Conservation (phyloP, 2,329 filamentous ascomycete species). For the Gremmenia infestans region DNA sequence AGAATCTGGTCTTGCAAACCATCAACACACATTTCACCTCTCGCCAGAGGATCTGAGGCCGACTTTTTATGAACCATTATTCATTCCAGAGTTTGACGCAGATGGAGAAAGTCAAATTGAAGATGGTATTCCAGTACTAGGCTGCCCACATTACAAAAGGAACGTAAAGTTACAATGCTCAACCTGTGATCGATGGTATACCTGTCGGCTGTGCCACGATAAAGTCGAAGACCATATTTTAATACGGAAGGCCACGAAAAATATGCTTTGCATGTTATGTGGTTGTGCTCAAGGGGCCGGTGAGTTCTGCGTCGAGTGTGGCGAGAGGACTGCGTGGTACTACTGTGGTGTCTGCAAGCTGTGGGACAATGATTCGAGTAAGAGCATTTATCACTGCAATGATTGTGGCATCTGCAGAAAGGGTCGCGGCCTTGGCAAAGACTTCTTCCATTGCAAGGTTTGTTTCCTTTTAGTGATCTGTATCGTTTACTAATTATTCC, state of each 20-base stretch:
- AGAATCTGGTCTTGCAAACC: conserved; percentile 17
- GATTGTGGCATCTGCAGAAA: conserved; percentile 95
- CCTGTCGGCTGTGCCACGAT: conserved; percentile 93
- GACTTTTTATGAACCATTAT: conserved; percentile 55
- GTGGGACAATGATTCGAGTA: conserved; percentile 89
- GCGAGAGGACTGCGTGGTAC: conserved; percentile 74
- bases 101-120: conserved; percentile 31
- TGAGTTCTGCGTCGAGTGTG: conserved; percentile 74
- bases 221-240: conserved; percentile 72
- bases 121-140: conserved; percentile 46
- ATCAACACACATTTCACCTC: conserved; percentile 41
- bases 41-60: conserved; percentile 58
- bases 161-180: conserved; percentile 96
- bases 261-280: conserved; percentile 98
- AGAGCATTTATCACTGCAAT: conserved; percentile 91
- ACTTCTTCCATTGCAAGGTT: conserved; percentile 98
- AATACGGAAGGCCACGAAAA: conserved; percentile 75
- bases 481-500: conserved; percentile 2
- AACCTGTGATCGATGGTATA: conserved; percentile 86
- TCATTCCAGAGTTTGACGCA: conserved; percentile 45
- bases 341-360: conserved; percentile 94
- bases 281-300: conserved; percentile 76
- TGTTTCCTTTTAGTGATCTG: conserved; percentile 17
- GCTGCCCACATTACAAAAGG: conserved; percentile 88
- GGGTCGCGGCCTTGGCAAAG: conserved; percentile 86